Evolutionary conservation across 208 protist species (phyloP), one percentile per base, ranked within the genome.

Genomic region (Herpetomonas muscarum): DNA sequence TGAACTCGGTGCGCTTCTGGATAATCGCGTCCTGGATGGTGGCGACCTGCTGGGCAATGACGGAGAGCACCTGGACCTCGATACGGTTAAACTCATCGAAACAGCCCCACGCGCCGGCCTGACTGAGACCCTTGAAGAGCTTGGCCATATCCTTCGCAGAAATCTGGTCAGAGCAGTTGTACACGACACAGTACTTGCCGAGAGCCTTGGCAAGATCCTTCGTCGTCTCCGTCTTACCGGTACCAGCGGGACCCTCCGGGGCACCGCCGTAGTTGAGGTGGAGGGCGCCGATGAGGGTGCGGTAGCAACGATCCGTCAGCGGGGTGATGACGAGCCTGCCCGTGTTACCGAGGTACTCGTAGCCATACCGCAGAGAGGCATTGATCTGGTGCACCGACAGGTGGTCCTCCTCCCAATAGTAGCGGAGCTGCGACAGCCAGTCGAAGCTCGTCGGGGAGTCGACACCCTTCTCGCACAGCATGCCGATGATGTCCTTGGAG

Each of bases 81-180:
- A 98, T 98, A 62, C 97, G 92, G 68, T 98, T 98, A 69, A 98
- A 98, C 81, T 98, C 97, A 75, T 98, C 97, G 70, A 98, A 98
- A 76, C 97, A 99, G 22, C 93, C 94, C 96, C 96, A 98, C 19
- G 93, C 89, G 50, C 97, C 97, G 37, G 90, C 72, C 60, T 92
- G 86, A 0, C 93, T 87, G 19, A 98, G 80, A 2, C 96, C 96
- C 58, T 97, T 98, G 70, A 98, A 98, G 32, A 98, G 90, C 74
- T 98, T 97, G 50, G 81, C 93, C 96, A 98, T 98, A 51, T 97
- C 92, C 67, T 96, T 93, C 36, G 92, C 90, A 15, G 97, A 93
- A 37, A 98, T 90, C 47, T 96, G 87, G 64, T 99, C 97, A 17
- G 91, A 97, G 80, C 98, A 99, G 76, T 99, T 99, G 81, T 99